Conservation (phyloP, 495 filamentous ascomycete genomes). For the Venustampulla echinocandica region DNA sequence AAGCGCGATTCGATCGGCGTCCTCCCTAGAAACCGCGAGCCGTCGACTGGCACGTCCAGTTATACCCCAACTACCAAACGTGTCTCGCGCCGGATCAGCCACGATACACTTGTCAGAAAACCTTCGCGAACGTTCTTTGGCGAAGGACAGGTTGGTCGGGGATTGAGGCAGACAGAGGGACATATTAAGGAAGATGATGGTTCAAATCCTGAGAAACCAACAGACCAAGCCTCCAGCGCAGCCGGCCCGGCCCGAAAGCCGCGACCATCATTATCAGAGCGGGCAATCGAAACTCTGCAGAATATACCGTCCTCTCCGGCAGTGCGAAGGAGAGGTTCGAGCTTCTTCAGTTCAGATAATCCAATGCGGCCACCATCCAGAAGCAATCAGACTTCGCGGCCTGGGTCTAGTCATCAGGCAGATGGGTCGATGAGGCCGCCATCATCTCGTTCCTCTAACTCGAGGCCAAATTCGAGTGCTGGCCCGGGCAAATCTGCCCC, state of each 20-base stretch:
- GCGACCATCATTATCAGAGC: constrained; percentile 54
- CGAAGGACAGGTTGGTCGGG: constrained; percentile 18
- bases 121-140: constrained; percentile 8
- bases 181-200: not conserved
- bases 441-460: constrained; percentile 40
- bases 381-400: constrained; percentile 4
- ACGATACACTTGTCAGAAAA: constrained; percentile 22
- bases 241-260: constrained; percentile 10
- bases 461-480: constrained; percentile 38
- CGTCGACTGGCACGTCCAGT: constrained; percentile 5
- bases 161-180: constrained; percentile 4
- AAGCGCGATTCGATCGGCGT: constrained; percentile 3
- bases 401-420: constrained; percentile 11
- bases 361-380: constrained; percentile 47
- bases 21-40: constrained; percentile 8
- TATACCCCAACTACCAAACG: constrained; percentile 8
- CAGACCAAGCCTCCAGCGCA: constrained; percentile 8
- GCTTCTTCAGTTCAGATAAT: constrained; percentile 51
- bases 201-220: constrained; percentile 4
- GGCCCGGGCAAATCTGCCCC: constrained; percentile 27
- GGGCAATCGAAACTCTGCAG: constrained; percentile 59
- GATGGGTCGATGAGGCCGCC: constrained; percentile 31
- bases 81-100: constrained; percentile 22
- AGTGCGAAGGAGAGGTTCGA: constrained; percentile 44
- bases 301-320: constrained; percentile 56